phyloP scores from a whole-genome alignment of 345 rosid genomes.

The Cochlearia excelsa region DNA sequence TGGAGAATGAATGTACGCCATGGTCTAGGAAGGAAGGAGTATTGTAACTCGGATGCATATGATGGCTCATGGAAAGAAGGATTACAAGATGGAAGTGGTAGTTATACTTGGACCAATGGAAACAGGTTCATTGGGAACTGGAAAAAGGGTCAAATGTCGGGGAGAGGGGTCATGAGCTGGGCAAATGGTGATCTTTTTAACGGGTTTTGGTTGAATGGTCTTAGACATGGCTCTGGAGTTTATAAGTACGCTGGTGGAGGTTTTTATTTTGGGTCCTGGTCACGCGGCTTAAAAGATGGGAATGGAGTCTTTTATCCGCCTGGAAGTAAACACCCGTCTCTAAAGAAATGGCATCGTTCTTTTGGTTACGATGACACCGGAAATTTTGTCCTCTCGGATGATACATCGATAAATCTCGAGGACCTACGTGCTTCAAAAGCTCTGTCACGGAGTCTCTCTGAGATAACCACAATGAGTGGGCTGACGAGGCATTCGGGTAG shows the following conservation, averaged over 20 bases:
- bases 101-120: conserved; percentile 75
- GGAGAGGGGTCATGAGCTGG: conserved; percentile 94
- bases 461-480: conserved; percentile 51
- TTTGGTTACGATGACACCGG: conserved; percentile 42
- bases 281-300: conserved; percentile 76
- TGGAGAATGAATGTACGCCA: conserved; percentile 90
- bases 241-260: conserved; percentile 78
- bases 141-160: conserved; percentile 82
- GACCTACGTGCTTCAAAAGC: conserved; percentile 39
- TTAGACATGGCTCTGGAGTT: conserved; percentile 78
- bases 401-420: conserved; percentile 44
- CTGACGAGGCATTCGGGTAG: conserved; percentile 43
- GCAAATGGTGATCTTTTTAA: conserved; percentile 69
- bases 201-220: conserved; percentile 82
- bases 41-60: conserved; percentile 65
- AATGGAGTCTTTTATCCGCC: conserved; percentile 77
- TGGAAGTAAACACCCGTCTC: conserved; percentile 69
- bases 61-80: conserved; percentile 97
- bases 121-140: conserved; percentile 74
- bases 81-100: conserved; percentile 72
- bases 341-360: conserved; percentile 49
- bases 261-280: conserved; percentile 84
- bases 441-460: conserved; percentile 61
- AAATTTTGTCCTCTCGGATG: conserved; percentile 39
- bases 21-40: conserved; percentile 77